phyloP scores from a whole-genome alignment of 441 rosid genomes.

The Iberis amara region DNA sequence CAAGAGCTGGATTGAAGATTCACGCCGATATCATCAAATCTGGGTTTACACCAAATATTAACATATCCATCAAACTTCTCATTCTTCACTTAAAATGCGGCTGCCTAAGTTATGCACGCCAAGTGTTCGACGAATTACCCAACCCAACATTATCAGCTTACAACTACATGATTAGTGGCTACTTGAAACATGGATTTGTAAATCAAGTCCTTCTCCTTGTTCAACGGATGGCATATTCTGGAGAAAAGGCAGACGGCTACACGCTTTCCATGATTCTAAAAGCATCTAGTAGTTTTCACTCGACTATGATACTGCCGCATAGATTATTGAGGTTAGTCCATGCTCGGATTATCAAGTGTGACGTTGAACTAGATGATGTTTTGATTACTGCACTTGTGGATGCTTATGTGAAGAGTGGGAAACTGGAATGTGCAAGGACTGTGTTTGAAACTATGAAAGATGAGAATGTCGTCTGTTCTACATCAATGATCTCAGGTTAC shows the following conservation, averaged over 20 bases:
- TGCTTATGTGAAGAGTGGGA: slow-evolving; percentile 64
- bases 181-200: slow-evolving; percentile 41
- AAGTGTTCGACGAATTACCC: slow-evolving; percentile 71
- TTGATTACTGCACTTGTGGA: slow-evolving; percentile 72
- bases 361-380: slow-evolving; percentile 58
- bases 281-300: slow-evolving; percentile 44
- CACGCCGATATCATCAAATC: slow-evolving; percentile 59
- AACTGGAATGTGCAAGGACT: slow-evolving; percentile 50
- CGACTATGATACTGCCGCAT: slow-evolving; percentile 27
- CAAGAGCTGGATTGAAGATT: slow-evolving; percentile 53
- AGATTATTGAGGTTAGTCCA: slow-evolving; percentile 48
- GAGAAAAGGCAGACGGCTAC: slow-evolving; percentile 62
- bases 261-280: slow-evolving; percentile 78
- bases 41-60: slow-evolving; percentile 50
- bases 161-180: slow-evolving; percentile 69
- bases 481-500: slow-evolving; percentile 82
- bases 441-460: slow-evolving; percentile 66
- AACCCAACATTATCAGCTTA: slow-evolving; percentile 65
- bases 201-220: slow-evolving; percentile 40
- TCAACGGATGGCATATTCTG: slow-evolving; percentile 41
- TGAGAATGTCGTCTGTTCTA: slow-evolving; percentile 56
- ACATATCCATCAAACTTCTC: slow-evolving; percentile 62
- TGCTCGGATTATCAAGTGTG: slow-evolving; percentile 48
- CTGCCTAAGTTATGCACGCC: slow-evolving; percentile 49
- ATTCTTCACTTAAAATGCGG: slow-evolving; percentile 52